Evolutionary conservation across 345 rosid species (phyloP).

Genomic region (Populus deltoides): DNA sequence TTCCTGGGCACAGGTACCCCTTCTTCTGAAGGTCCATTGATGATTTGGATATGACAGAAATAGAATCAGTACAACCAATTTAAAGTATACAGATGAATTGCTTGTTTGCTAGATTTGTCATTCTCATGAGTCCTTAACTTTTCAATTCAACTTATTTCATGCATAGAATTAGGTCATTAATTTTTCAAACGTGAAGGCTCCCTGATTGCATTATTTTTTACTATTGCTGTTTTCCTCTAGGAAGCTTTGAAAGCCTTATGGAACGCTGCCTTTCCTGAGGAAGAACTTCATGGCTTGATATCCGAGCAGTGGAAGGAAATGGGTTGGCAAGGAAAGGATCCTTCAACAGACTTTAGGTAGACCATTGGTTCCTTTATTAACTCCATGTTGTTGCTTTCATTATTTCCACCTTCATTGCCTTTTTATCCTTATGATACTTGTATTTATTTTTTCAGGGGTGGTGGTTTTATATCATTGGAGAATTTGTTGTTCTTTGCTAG

Average conservation of each 20-base stretch:
- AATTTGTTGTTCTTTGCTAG: slow-evolving; percentile 85
- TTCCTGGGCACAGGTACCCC: background rate
- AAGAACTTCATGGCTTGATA: slow-evolving; percentile 77
- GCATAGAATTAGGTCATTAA: background rate
- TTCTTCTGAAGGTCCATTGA: background rate
- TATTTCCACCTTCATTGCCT: background rate
- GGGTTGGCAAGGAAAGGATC: slow-evolving; percentile 99
- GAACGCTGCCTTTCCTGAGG: slow-evolving; percentile 89
- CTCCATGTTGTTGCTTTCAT: background rate
- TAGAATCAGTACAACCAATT: background rate
- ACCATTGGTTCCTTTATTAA: background rate
- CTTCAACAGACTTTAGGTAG: slow-evolving; percentile 98
- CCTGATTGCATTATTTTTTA: slow-evolving; percentile 4
- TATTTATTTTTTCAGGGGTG: slow-evolving; percentile 70
- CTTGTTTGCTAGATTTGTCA: background rate
- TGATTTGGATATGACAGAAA: background rate
- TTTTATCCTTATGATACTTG: background rate
- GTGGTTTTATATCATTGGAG: slow-evolving; percentile 98
- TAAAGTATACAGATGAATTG: background rate
- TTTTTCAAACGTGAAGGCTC: background rate
- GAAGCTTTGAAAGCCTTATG: slow-evolving; percentile 84
- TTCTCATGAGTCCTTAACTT: background rate
- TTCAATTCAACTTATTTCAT: background rate
- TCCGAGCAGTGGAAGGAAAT: slow-evolving; percentile 99
- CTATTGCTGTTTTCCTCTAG: slow-evolving; percentile 41